A percentile compares a stretch with the other conserved stretches of the same genome.
These are phyloP conservation scores for Aegilops bicornis DNA, from an alignment of 176 grass and related monocot species.

Conservation along the genomic window DNA sequence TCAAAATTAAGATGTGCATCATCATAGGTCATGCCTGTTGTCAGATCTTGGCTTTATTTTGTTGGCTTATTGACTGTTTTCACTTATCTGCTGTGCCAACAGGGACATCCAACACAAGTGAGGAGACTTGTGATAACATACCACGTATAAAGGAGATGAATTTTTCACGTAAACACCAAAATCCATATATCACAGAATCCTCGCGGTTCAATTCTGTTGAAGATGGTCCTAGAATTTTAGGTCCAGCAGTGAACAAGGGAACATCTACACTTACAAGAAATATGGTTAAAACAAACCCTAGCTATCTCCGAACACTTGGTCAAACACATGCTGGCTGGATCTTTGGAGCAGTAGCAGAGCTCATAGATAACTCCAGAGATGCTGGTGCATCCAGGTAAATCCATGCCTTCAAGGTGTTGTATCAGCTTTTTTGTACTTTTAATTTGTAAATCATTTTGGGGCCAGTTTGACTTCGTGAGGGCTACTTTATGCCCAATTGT, in stretches of 20 bases:
- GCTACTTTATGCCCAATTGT: too few species aligned
- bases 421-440: too few species aligned
- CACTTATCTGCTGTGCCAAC: neutral
- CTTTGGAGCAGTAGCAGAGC: constrained; percentile 89
- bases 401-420: constrained; percentile 1
- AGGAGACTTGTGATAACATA: constrained; percentile 55
- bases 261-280: constrained; percentile 40
- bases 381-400: constrained; percentile 67
- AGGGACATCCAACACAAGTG: constrained; percentile 28
- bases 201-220: constrained; percentile 43
- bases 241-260: constrained; percentile 30
- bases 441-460: neutral
- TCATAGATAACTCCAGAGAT: constrained; percentile 91
- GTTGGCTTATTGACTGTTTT: neutral
- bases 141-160: neutral
- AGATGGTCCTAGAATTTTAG: constrained; percentile 27
- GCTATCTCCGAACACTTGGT: constrained; percentile 78
- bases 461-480: neutral
- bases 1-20: neutral
- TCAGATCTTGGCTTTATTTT: too few species aligned
- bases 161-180: constrained; percentile 24
- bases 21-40: neutral
- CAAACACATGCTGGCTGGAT: constrained; percentile 87
- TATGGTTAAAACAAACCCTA: constrained; percentile 62
- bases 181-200: neutral